Evolutionary conservation across 208 protist genomes (phyloP).

Genomic region (Leishmania amazonensis): DNA sequence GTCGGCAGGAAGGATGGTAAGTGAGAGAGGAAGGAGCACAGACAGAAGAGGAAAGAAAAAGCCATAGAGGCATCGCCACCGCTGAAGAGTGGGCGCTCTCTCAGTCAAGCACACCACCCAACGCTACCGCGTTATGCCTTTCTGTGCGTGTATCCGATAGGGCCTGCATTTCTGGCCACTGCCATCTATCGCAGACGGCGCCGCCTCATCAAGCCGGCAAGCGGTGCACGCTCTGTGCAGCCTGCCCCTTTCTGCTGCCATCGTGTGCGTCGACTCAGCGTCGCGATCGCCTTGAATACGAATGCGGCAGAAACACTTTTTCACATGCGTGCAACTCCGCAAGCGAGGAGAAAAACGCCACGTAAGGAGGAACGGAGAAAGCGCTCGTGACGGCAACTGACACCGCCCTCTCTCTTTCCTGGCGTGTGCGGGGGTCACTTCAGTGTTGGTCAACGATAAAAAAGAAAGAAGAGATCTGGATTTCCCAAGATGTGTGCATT

Average conservation of each 20-base stretch:
- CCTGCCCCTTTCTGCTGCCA: neutral
- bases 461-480: neutral
- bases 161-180: neutral
- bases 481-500: conserved; percentile 43
- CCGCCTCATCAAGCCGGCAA: neutral
- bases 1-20: neutral
- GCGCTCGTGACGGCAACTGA: neutral
- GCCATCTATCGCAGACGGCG: neutral
- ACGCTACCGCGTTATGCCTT: neutral
- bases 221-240: neutral
- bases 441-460: conserved; percentile 13
- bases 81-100: neutral
- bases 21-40: neutral
- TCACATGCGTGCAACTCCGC: neutral
- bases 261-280: too few species aligned
- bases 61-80: neutral
- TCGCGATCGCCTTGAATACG: neutral
- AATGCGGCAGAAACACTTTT: neutral
- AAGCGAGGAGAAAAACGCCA: neutral
- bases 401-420: neutral
- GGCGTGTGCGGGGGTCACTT: neutral
- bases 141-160: neutral
- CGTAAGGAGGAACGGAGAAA: neutral
- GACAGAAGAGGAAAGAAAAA: neutral
- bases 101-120: neutral